Evolutionary conservation across 2,329 filamentous ascomycete genomes (phyloP), one percentile per base, ranked within the genome.

Genomic region (Cephalotrichum gorgonifer): DNA sequence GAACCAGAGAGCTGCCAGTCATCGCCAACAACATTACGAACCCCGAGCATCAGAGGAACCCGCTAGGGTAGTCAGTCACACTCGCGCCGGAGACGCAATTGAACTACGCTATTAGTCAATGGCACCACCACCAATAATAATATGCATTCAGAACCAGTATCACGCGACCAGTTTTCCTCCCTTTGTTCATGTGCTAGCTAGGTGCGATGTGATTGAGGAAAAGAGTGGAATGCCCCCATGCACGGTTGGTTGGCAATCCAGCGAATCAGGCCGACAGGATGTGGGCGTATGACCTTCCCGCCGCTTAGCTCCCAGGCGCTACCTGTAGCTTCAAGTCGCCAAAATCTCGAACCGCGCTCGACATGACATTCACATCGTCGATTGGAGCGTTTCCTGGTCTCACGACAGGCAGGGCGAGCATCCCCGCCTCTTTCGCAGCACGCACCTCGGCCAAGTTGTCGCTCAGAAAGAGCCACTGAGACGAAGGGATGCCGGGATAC

Each of bases 401-500:
- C 50, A 75, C 67, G 50, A 85, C 78, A 3, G 83, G 72, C 48
- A 77, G 65, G 57, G 77, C 76, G 57, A 73, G 70, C 76, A 86
- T 79, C n/a, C 81, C 81, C 11, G 79, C 77, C 50, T 65, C 66
- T 53, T 72, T 71, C 39, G 82, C 82, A 44, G 82, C 81, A 47
- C 75, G 71, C 31, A 85, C 80, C 64, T 86, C 82, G 59, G 76
- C 78, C 43, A 86, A 73, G 59, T 89, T 89, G 66, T 93, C 87
- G 58, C 85, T 91, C 52, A 91, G 68, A 62, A 93, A 93, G n/a
- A 88, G 70, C 70, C 86, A 86, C 50, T 76, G 70, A 11, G 62
- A 64, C 17, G 73, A 62, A 45, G 68, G 56, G 50, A 73, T 67
- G 30, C 71, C 66, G 15, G 77, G 62, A 42, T 71, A 60, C 48